phyloP scores from a whole-genome alignment of 495 filamentous ascomycete genomes.

The Melanomma pulvis-pyrius region DNA sequence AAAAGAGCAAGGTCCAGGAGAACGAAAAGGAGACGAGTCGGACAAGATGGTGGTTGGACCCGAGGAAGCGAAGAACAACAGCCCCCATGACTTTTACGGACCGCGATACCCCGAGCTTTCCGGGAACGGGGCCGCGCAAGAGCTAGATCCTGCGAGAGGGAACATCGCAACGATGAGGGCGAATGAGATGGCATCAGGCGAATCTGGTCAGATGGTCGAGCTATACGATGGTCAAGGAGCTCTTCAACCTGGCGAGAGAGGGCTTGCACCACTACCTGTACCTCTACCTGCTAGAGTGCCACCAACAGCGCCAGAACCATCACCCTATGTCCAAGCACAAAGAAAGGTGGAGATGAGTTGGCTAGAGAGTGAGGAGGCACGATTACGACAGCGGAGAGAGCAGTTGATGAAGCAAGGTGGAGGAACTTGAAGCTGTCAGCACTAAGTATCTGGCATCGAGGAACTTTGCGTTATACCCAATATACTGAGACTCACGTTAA shows the following conservation, averaged over 20 bases:
- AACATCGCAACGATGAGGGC: slow-evolving; percentile 18
- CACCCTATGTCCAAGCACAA: slow-evolving; percentile 25
- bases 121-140: not conserved
- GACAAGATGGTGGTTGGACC: not conserved
- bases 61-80: not conserved
- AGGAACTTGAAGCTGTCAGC: too few species aligned
- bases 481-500: too few species aligned
- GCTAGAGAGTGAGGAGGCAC: slow-evolving; percentile 27
- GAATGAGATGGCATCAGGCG: not conserved
- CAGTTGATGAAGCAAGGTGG: slow-evolving; percentile 16
- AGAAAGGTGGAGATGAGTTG: slow-evolving; percentile 23
- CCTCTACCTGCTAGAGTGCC: not conserved
- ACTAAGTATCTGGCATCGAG: too few species aligned
- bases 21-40: not conserved
- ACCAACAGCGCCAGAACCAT: slow-evolving; percentile 5
- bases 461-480: too few species aligned
- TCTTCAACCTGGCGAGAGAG: not conserved
- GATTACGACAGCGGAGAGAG: slow-evolving; percentile 16
- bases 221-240: not conserved
- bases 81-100: slow-evolving; percentile 9
- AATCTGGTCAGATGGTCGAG: not conserved
- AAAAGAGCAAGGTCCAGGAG: not conserved
- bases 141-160: slow-evolving; percentile 20
- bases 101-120: slow-evolving; percentile 8
- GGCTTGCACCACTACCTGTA: not conserved